These are phyloP conservation scores for Berberis thunbergii DNA, from an alignment of 164 flowering plant genomes.

Conservation along the genomic window DNA sequence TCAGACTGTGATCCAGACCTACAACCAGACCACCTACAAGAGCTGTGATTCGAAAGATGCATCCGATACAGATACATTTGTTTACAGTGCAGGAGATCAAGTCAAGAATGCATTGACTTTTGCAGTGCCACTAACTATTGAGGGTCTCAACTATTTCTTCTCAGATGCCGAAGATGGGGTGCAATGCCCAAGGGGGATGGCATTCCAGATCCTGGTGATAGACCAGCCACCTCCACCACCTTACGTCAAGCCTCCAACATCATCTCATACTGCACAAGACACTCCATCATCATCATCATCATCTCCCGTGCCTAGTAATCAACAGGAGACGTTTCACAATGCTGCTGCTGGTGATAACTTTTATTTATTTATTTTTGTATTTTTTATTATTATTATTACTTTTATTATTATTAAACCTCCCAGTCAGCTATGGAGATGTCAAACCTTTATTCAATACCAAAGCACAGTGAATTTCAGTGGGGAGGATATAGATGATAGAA, in stretches of 20 bases:
- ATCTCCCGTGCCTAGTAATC: neutral
- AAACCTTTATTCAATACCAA: neutral
- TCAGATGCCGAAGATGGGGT: conserved; percentile 60
- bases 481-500: neutral
- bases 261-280: conserved; percentile 9
- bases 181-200: conserved; percentile 64
- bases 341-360: conserved; percentile 2
- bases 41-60: conserved; percentile 45
- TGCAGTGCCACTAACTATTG: conserved; percentile 46
- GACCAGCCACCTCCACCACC: conserved; percentile 85
- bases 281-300: conserved; percentile 11
- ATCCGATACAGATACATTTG: conserved; percentile 40
- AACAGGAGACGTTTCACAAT: conserved; percentile 6
- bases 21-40: conserved; percentile 54
- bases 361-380: neutral
- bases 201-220: conserved; percentile 55
- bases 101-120: conserved; percentile 29
- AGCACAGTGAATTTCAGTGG: too few species aligned
- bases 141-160: conserved; percentile 59
- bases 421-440: too few species aligned
- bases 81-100: conserved; percentile 23
- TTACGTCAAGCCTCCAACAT: conserved; percentile 26
- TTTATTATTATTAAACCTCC: too few species aligned
- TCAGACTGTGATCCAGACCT: conserved; percentile 73
- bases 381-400: neutral